Percentiles rank a stretch among this genome's conserved stretches.
Conservation (phyloP, 306 rosid species). For the Oemleria cerasiformis region DNA sequence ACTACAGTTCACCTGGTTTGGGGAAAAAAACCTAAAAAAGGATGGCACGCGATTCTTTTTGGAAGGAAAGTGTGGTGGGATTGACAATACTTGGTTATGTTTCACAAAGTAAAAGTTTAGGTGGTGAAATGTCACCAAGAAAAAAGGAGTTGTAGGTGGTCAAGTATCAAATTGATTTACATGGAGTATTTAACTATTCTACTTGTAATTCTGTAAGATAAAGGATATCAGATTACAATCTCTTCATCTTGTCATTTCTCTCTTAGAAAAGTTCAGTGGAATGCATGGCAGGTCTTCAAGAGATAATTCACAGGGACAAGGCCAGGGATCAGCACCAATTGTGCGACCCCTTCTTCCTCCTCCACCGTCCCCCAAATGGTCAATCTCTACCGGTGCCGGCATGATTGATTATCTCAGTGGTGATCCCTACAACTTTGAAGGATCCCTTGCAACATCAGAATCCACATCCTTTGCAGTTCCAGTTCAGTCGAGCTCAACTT, state of each 20-base stretch:
- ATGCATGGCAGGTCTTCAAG: slow-evolving; percentile 62
- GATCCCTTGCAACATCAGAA: slow-evolving; percentile 23
- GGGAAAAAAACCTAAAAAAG: no score
- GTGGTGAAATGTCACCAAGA: no score
- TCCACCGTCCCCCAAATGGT: slow-evolving; percentile 73
- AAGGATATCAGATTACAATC: no score
- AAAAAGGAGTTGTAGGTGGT: no score
- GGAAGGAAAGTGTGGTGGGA: no score
- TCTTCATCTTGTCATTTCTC: not conserved
- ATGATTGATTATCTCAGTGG: slow-evolving; percentile 89
- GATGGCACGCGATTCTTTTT: no score
- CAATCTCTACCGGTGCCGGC: slow-evolving; percentile 50
- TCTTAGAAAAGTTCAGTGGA: no score
- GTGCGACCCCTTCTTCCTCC: slow-evolving; percentile 68
- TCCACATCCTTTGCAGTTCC: slow-evolving; percentile 41
- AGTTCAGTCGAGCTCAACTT: slow-evolving; percentile 36
- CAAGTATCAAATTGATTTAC: no score
- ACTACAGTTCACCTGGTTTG: no score
- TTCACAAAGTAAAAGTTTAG: no score
- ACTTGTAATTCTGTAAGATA: not conserved
- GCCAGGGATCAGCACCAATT: slow-evolving; percentile 39
- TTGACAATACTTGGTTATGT: no score
- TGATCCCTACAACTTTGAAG: slow-evolving; percentile 65
- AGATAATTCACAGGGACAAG: slow-evolving; percentile 40
- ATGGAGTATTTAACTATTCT: not conserved